Conservation (phyloP, 2,329 filamentous ascomycete species). For the Aspergillus amoenus region DNA sequence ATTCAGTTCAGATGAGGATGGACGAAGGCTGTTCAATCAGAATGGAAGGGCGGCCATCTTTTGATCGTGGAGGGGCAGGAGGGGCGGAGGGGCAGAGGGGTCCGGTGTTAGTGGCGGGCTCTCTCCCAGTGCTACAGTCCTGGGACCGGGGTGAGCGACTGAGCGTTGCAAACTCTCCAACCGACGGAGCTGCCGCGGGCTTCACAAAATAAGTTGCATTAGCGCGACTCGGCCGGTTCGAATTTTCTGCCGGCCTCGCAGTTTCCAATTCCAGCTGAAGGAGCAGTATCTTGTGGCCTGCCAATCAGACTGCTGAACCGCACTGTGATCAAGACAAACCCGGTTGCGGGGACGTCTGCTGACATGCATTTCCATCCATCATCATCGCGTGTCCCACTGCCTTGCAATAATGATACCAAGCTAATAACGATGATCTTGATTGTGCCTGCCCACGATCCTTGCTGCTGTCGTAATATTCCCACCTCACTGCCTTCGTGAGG, state of each 20-base stretch:
- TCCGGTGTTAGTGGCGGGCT: slow-evolving; percentile 20
- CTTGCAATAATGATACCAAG: background rate
- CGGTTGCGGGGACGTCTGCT: slow-evolving; percentile 10
- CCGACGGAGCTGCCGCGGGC: slow-evolving; percentile 14
- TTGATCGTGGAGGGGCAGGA: background rate
- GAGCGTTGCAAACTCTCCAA: slow-evolving; percentile 9
- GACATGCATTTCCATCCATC: slow-evolving; percentile 5
- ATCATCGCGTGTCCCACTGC: background rate
- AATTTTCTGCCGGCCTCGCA: background rate
- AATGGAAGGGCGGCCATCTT: background rate
- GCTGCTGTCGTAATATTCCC: slow-evolving; percentile 8
- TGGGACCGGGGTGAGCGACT: slow-evolving; percentile 26
- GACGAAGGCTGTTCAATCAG: slow-evolving; percentile 2
- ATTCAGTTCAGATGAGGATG: background rate
- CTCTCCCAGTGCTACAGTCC: slow-evolving; percentile 37
- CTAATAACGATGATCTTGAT: background rate
- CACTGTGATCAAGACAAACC: background rate
- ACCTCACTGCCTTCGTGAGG: background rate
- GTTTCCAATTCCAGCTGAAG: slow-evolving; percentile 3
- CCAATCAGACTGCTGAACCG: slow-evolving; percentile 3
- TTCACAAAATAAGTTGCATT: slow-evolving; percentile 38
- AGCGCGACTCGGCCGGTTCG: slow-evolving; percentile 30
- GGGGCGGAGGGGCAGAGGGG: slow-evolving; percentile 16
- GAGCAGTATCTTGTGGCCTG: background rate
- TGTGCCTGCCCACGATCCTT: background rate